Evolutionary conservation across 768 basidiomycete genomes (phyloP), one percentile per base, ranked within the genome.

Genomic region (Amanita fuliginea): DNA sequence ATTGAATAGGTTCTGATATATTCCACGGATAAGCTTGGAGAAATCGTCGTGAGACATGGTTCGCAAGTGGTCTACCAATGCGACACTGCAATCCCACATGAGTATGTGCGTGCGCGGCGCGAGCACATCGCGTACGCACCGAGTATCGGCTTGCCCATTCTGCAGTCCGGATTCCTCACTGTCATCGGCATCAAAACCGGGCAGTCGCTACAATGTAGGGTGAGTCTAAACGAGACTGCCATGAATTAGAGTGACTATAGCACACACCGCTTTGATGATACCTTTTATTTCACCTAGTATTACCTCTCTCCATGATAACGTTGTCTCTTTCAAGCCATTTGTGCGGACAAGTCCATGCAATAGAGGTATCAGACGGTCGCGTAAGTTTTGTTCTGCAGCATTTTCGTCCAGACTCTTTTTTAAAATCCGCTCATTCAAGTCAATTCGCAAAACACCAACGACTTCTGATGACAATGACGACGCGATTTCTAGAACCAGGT

Each of bases 271-370:
- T 60, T 75, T 78, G 26, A 85, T 63, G 22, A 79, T 66, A 1
- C 67, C 69, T 51, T 69, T 72, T 26, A 91, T 67, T 53, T 86
- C 83, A 11, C 62, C 64, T 52, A 87, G 63, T 14, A 80, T 83
- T 4, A 78, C 74, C 34, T 84, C 79, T 53, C 84, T 68, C 85
- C 88, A 92, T 13, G 78, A 75, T 9, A 75, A 55, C 24, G 79
- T 68, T 1, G 79, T 82, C 53, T 86, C 84, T 46, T 79, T 78
- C 36, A 91, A 61, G 3, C 82, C 85, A 37, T 73, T 76, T 0
- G 87, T 86, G 52, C 86, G 72, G 19, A 81, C 64, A 43, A 98
- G 72, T n/a, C 88, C 89, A 28, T 81, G 74, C 22, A 96, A 61
- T 40, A 94, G 59, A 2, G 91, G 91, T 22, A 74, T 74, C 34